Evolutionary conservation across 257 asterid genomes (phyloP).

Genomic region (Anisodus tanguticus): DNA sequence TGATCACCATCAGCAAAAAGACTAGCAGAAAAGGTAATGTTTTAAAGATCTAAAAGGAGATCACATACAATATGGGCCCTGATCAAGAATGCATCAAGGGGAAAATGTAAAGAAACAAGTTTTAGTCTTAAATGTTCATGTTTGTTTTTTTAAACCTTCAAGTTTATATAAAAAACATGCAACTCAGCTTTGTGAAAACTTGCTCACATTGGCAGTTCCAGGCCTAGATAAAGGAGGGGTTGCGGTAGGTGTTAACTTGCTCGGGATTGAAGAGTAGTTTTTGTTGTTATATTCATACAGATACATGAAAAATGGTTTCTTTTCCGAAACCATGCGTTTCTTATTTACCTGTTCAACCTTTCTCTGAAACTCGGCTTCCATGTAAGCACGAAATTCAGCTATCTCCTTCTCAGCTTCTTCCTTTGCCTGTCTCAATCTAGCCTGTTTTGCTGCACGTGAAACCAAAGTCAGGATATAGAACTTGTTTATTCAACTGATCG

Average conservation of each 20-base stretch:
- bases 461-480: conserved; percentile 16
- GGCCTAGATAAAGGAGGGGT: neutral
- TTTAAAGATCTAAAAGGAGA: neutral
- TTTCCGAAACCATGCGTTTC: neutral
- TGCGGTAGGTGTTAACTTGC: neutral
- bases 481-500: neutral
- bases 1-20: neutral
- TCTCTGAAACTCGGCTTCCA: conserved; percentile 91
- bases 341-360: conserved; percentile 78
- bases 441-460: conserved; percentile 70
- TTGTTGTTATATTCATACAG: neutral
- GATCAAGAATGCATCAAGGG: neutral
- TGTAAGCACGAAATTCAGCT: conserved; percentile 85
- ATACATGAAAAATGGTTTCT: conserved; percentile 5
- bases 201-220: neutral
- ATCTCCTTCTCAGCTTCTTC: conserved; percentile 94
- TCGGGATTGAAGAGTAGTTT: neutral
- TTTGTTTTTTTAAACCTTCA: too few species aligned
- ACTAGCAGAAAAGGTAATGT: neutral
- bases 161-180: conserved; percentile 16
- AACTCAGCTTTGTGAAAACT: neutral
- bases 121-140: neutral
- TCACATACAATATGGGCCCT: neutral
- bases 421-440: conserved; percentile 88
- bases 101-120: neutral